Percentiles rank a stretch among this genome's conserved stretches.
These are phyloP conservation scores for Cyberlindnera lachancei DNA, from an alignment of 805 yeast genomes.

Conservation along the genomic window DNA sequence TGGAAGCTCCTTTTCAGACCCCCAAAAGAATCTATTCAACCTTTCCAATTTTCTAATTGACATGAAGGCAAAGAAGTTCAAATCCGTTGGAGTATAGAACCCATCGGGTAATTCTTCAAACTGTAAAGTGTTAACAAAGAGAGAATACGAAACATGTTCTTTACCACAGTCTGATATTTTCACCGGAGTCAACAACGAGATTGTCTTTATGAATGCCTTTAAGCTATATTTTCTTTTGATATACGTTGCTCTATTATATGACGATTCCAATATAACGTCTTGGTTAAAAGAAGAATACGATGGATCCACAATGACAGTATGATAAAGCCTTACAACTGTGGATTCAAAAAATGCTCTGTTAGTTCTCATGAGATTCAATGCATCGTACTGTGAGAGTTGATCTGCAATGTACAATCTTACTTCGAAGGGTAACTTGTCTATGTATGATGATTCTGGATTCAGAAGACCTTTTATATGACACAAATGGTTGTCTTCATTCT, in stretches of 20 bases:
- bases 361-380: conserved; percentile 26
- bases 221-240: conserved; percentile 34
- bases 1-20: conserved; percentile 29
- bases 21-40: conserved; percentile 23
- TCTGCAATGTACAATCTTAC: conserved; percentile 27
- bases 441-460: conserved; percentile 1
- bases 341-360: conserved; percentile 25
- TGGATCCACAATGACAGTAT: conserved; percentile 23
- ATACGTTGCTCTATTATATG: conserved; percentile 15
- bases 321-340: conserved; percentile 29
- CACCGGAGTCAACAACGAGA: conserved; percentile 6
- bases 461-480: too few species aligned
- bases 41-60: conserved; percentile 24
- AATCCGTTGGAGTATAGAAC: conserved; percentile 28
- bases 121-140: conserved; percentile 23
- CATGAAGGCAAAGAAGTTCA: conserved; percentile 21
- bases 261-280: conserved; percentile 25
- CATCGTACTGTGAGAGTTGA: conserved; percentile 31
- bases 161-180: neutral
- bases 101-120: conserved; percentile 36
- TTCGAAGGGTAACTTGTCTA: conserved; percentile 33
- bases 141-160: conserved; percentile 5
- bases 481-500: neutral
- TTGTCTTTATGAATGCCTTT: conserved; percentile 26
- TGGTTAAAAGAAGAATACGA: conserved; percentile 32